A percentile compares a stretch with the other conserved stretches of the same genome.
Conservation (phyloP, 768 basidiomycete genomes). For the Gyrodon lividus region DNA sequence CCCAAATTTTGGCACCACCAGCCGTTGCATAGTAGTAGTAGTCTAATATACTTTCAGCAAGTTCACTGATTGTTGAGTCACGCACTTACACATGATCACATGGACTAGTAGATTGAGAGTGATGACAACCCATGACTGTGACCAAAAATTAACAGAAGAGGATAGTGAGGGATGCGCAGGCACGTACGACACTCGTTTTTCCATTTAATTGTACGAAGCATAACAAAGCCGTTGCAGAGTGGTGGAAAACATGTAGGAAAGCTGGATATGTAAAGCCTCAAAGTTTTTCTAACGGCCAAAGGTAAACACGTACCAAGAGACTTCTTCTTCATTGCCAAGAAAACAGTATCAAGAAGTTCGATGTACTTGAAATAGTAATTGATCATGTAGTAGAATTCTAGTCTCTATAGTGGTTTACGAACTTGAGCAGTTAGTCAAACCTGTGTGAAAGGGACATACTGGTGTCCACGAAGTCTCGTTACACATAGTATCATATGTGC, state of each 20-base stretch:
- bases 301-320: slow-evolving; percentile 67
- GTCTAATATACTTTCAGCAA: slow-evolving; percentile 47
- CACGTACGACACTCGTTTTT: slow-evolving; percentile 85
- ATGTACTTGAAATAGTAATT: slow-evolving; percentile 99
- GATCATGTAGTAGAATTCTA: slow-evolving; percentile 97
- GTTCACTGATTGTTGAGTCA: neutral
- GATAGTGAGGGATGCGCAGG: neutral
- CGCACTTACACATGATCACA: slow-evolving; percentile 92
- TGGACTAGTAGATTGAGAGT: slow-evolving; percentile 88
- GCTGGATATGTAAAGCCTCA: slow-evolving; percentile 43
- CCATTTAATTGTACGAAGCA: slow-evolving; percentile 96
- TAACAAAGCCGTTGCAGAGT: slow-evolving; percentile 94
- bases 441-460: slow-evolving; percentile 47
- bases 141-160: slow-evolving; percentile 2
- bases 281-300: neutral
- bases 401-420: slow-evolving; percentile 47
- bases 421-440: neutral
- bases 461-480: slow-evolving; percentile 77
- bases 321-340: slow-evolving; percentile 98
- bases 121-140: slow-evolving; percentile 95
- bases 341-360: slow-evolving; percentile 94
- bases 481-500: slow-evolving; percentile 79
- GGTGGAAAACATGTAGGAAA: slow-evolving; percentile 98
- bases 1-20: slow-evolving; percentile 96
- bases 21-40: slow-evolving; percentile 99